Evolutionary conservation across 2,329 filamentous ascomycete species (phyloP).

Genomic region (Aspergillus pseudoviridinutans): DNA sequence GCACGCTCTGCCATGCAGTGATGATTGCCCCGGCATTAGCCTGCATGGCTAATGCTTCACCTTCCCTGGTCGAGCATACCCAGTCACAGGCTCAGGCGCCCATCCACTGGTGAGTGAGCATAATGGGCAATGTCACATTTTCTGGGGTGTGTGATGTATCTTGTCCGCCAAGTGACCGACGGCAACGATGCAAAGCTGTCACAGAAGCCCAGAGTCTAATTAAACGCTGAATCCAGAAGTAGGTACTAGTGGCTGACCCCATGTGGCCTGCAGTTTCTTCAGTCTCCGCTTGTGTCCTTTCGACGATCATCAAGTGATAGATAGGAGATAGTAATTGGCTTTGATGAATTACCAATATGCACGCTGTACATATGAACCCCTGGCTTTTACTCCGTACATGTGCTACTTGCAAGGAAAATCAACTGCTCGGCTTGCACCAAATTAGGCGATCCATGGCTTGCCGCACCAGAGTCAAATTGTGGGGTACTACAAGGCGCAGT

Average conservation of each 20-base stretch:
- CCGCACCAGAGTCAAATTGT: neutral
- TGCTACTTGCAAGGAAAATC: neutral
- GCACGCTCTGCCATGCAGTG: constrained; percentile 13
- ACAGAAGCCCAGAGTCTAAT: too few relatives aligned
- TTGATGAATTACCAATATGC: neutral
- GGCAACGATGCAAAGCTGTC: too few relatives aligned
- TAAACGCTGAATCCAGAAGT: too few relatives aligned
- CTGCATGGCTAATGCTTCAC: constrained; percentile 13
- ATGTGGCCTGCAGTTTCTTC: neutral
- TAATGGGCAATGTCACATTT: neutral
- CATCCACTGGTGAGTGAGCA: neutral
- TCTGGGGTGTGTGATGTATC: neutral
- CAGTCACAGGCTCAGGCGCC: constrained; percentile 9
- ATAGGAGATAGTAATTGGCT: neutral
- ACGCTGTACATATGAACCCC: neutral
- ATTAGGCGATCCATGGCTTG: neutral
- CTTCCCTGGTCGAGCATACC: constrained; percentile 1
- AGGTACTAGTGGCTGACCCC: neutral
- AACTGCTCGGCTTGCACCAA: neutral
- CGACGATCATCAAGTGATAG: neutral
- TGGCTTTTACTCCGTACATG: neutral
- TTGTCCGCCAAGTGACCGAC: too few relatives aligned
- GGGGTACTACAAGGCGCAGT: neutral
- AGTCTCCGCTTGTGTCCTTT: neutral
- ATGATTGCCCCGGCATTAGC: constrained; percentile 19